Conservation (phyloP, 306 rosid genomes). For the Acmispon strigosus region DNA sequence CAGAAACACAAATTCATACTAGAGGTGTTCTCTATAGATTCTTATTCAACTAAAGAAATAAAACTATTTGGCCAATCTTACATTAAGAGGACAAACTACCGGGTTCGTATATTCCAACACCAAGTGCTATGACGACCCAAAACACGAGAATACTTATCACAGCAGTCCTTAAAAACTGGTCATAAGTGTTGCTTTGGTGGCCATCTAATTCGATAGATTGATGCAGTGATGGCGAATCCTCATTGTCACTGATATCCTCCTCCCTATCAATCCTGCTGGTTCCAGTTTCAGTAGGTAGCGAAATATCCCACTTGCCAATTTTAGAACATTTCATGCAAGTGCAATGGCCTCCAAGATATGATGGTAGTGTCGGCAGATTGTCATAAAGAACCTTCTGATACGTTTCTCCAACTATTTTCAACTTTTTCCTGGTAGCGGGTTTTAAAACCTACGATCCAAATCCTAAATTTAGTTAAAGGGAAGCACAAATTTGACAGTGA, state of each 20-base stretch:
- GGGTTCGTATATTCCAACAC: constrained; percentile 47
- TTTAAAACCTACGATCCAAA: constrained; percentile 56
- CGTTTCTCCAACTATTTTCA: constrained; percentile 66
- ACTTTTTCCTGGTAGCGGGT: constrained; percentile 66
- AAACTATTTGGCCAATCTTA: constrained; percentile 13
- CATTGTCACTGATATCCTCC: constrained; percentile 17
- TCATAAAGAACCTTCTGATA: constrained; percentile 56
- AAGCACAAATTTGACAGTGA: not conserved
- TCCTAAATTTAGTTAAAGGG: constrained; percentile 5
- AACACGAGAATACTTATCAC: constrained; percentile 53
- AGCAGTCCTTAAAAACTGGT: constrained; percentile 58
- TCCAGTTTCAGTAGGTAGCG: constrained; percentile 29
- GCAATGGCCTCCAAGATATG: constrained; percentile 79
- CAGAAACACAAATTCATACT: not conserved
- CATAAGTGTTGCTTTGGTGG: constrained; percentile 26
- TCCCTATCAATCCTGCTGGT: constrained; percentile 24
- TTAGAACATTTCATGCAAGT: constrained; percentile 59
- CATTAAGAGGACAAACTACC: constrained; percentile 17
- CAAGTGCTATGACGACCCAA: constrained; percentile 60
- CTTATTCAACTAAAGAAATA: constrained; percentile 9
- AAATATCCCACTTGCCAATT: constrained; percentile 17
- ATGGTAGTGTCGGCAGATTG: constrained; percentile 46
- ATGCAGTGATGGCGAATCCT: constrained; percentile 19
- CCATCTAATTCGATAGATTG: constrained; percentile 35
- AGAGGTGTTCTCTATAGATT: not conserved